Base-by-base conservation (phyloP, 176 grass and related monocot genomes). In the Musa schizocarpa region DNA sequence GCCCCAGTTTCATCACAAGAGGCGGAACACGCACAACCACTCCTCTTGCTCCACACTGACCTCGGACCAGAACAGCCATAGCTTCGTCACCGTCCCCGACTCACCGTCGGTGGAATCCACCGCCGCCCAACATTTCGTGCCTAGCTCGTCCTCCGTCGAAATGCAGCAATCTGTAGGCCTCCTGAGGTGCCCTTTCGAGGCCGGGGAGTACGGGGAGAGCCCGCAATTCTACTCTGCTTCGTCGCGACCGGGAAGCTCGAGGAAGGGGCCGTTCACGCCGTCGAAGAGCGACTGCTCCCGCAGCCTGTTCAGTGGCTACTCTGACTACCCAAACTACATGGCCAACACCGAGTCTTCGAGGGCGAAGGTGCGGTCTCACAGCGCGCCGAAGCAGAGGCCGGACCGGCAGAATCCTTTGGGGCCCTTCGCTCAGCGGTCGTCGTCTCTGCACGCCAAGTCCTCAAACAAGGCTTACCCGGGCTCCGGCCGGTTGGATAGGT, bases 261-360 rank as follows among this genome's bases (percentile, higher is more conserved):
- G 89, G 74, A 52, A 83, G 51, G 81, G 83, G 3, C 54, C 74
- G 2, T 83, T 90, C 84, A 92, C 93, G 49, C 93, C 93, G 0
- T 72, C 87, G 19, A 90, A 96, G 71, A 92, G 89, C 69, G 92
- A 92, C 67, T 92, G 86, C 80, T 89, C 86, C 3, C 82, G 88
- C 23, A 85, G 88, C 78, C 73, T 82, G 8, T 93, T 90, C 62
- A 83, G 87, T 0, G 87, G 87, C 13, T 93, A 90, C 83, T 88
- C 85, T 62, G 90, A 88, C 74, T 82, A 85, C 79, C 93, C 93
- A 1, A 97, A 90, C 80, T 97, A 97, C 85, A 97, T 92, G 93
- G 79, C 89, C 1, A 92, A 97, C 82, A 97, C 93, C 0, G 87
- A 97, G 81, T 97, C 93, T 10, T 97, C 91, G 63, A 88, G 79